phyloP scores from a whole-genome alignment of 1,284 basidiomycete genomes.

The Hemileia vastatrix region DNA sequence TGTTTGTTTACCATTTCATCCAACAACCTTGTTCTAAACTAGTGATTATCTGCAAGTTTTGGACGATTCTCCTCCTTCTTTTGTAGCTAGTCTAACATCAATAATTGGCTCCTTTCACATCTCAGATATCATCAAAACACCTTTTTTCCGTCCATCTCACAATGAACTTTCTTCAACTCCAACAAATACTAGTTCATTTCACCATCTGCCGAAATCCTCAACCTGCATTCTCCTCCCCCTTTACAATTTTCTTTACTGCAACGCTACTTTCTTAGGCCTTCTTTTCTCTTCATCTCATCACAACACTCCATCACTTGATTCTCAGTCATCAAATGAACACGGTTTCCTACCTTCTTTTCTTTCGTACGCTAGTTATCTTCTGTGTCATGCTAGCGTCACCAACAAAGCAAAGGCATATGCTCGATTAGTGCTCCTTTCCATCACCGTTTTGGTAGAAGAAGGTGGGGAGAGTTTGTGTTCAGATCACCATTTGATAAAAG shows the following conservation, averaged over 20 bases:
- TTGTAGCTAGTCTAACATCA: conserved; percentile 29
- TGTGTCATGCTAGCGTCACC: conserved; percentile 34
- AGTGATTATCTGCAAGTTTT: conserved; percentile 26
- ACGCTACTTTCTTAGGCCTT: conserved; percentile 32
- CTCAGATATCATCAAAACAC: conserved; percentile 6
- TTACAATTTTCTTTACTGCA: conserved; percentile 35
- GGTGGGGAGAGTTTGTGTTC: conserved; percentile 28
- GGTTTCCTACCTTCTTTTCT: conserved; percentile 28
- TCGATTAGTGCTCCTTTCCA: conserved; percentile 27
- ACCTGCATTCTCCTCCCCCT: conserved; percentile 33
- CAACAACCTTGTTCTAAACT: neutral
- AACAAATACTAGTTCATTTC: conserved; percentile 2
- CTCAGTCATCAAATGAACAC: too few species aligned
- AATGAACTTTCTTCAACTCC: neutral
- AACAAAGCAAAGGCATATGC: conserved; percentile 29
- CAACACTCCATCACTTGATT: too few species aligned
- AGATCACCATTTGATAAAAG: conserved; percentile 6
- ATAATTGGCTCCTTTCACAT: conserved; percentile 27
- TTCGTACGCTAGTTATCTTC: conserved; percentile 35
- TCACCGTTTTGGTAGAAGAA: conserved; percentile 37
- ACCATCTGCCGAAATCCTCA: conserved; percentile 27
- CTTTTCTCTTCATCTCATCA: too few species aligned
- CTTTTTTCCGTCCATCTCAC: too few species aligned
- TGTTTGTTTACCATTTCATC: neutral
- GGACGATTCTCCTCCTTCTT: conserved; percentile 30